Evolutionary conservation across 345 rosid species (phyloP), one percentile per base, ranked within the genome.

Genomic region (Murraya paniculata): DNA sequence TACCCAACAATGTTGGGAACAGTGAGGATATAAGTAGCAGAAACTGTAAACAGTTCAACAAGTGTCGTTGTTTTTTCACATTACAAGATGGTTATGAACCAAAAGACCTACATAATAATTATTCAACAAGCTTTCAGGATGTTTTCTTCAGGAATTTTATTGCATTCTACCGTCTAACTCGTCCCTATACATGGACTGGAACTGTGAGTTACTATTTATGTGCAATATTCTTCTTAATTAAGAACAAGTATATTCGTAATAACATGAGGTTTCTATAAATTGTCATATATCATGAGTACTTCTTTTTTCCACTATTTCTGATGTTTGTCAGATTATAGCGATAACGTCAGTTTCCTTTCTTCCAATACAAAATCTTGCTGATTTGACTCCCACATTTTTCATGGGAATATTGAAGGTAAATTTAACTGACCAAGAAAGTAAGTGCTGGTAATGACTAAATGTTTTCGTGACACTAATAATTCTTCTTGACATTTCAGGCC

Each of bases 331-430:
- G 83, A 7, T 78, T 4, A 73, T 80, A 31, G 83, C 81, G 55
- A 80, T 84, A 69, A 78, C 78, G 28, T 81, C 84, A 2, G 82
- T 84, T 24, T 84, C 84, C 5, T 65, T 84, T 64, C 86, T 84
- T 36, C 80, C 86, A 14, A 45, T 45, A 13, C 50, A 45, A 45
- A 45, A 45, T 45, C 1, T 45, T 45, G 50, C 50, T 45, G 50
- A 45, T 45, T 45, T 45, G 50, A 45, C 50, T 45, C 18, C 50
- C 50, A 45, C 50, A 45, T 45, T 45, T 61, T 70, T 81, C 57
- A 38, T n/a, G 55, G 82, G 84, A 21, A 25, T 84, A 24, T 31
- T 84, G 13, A 78, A 84, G 79, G 86, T 78, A 31, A 70, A 56
- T 18, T 55, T n/a, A 3, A 28, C 7, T 9, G n/a, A 28, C 9